Conservation (phyloP, 164 flowering plant species). For the Nymphaea colorata region DNA sequence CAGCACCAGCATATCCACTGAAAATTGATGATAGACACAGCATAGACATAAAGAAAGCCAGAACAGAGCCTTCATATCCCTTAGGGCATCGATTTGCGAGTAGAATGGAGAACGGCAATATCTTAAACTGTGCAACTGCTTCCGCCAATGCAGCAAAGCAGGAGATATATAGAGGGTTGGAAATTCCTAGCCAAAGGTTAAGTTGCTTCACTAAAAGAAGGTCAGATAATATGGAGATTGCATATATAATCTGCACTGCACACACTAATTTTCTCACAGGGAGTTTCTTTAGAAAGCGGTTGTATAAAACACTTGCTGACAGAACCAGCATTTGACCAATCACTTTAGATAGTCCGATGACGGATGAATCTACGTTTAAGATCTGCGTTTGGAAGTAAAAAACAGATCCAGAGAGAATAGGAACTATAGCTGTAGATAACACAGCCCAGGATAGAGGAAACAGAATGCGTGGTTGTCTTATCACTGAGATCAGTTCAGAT, state of each 20-base stretch:
- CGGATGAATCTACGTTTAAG: slow-evolving; percentile 55
- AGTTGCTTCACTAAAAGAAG: slow-evolving; percentile 57
- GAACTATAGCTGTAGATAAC: slow-evolving; percentile 59
- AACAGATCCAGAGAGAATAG: slow-evolving; percentile 63
- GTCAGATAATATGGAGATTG: slow-evolving; percentile 60
- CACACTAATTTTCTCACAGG: slow-evolving; percentile 49
- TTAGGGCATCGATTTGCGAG: slow-evolving; percentile 60
- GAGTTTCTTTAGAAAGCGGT: slow-evolving; percentile 42
- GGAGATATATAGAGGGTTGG: slow-evolving; percentile 54
- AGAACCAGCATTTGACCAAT: slow-evolving; percentile 63
- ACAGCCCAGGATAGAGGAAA: slow-evolving; percentile 68
- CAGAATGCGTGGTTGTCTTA: slow-evolving; percentile 33
- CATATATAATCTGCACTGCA: slow-evolving; percentile 46
- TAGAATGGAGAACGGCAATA: slow-evolving; percentile 68
- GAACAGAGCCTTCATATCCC: slow-evolving; percentile 82
- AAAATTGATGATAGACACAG: slow-evolving; percentile 55
- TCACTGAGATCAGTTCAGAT: slow-evolving; percentile 31
- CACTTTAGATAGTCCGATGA: slow-evolving; percentile 74
- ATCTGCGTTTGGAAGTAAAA: slow-evolving; percentile 84
- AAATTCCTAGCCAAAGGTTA: slow-evolving; percentile 52
- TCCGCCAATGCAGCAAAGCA: slow-evolving; percentile 78
- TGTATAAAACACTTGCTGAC: slow-evolving; percentile 40
- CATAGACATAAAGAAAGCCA: slow-evolving; percentile 68
- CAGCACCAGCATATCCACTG: slow-evolving; percentile 69
- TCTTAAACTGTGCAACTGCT: slow-evolving; percentile 63